phyloP scores from a whole-genome alignment of 371 early-diverging fungal species.

The Capillidium heterosporum region DNA sequence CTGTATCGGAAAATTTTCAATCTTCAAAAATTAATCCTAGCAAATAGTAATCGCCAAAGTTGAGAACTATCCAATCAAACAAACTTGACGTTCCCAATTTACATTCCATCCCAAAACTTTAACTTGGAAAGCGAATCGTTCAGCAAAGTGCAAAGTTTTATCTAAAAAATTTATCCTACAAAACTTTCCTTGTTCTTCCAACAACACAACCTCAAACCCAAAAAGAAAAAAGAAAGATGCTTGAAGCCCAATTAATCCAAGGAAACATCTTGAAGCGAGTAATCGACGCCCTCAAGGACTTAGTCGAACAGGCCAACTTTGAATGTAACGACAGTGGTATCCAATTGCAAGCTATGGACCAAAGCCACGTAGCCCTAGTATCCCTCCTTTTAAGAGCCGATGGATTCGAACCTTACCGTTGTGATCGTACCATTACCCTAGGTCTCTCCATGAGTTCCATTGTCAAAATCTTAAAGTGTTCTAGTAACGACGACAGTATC shows the following conservation, averaged over 20 bases:
- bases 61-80: no score
- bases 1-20: no score
- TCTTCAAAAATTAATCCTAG: no score
- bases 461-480: conserved; percentile 88
- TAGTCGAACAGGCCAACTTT: conserved; percentile 94
- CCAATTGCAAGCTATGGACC: conserved; percentile 97
- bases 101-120: no score
- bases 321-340: conserved; percentile 93
- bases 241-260: conserved; percentile 60
- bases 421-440: conserved; percentile 81
- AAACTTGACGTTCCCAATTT: no score
- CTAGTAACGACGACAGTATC: conserved; percentile 79
- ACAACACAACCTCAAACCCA: no score
- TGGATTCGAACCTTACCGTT: conserved; percentile 91
- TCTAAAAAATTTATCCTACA: no score
- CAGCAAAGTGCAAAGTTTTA: no score
- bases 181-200: no score
- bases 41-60: no score
- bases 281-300: conserved; percentile 92
- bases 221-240: conserved; percentile 22
- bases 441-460: conserved; percentile 78
- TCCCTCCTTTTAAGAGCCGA: conserved; percentile 69
- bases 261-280: conserved; percentile 74
- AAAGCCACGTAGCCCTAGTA: conserved; percentile 91
- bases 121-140: no score